These are phyloP conservation scores for Pelargonium exstipulatum DNA, from an alignment of 441 rosid species.

Conservation along the genomic window DNA sequence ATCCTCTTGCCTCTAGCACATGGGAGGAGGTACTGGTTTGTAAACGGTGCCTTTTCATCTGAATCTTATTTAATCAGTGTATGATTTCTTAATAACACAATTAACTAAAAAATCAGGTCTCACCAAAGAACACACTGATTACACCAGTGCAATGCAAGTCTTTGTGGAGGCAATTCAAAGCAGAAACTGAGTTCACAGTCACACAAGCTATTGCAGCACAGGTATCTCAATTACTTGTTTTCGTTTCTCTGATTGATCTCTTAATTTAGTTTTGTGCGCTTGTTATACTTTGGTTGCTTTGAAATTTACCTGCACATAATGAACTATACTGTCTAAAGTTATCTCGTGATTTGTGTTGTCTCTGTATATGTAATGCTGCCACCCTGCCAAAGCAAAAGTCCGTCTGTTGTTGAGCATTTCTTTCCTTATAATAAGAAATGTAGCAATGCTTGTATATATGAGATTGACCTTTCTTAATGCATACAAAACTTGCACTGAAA, in stretches of 20 bases:
- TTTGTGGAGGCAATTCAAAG: conserved; percentile 69
- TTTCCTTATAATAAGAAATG: too few relatives aligned
- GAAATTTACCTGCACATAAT: background rate
- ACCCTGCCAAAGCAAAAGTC: background rate
- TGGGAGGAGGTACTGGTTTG: conserved; percentile 65
- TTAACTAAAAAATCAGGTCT: conserved; percentile 36
- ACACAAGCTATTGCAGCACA: conserved; percentile 79
- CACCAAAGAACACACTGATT: conserved; percentile 46
- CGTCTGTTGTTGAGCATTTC: background rate
- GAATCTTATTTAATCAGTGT: background rate
- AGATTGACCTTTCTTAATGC: background rate
- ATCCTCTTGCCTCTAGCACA: conserved; percentile 64
- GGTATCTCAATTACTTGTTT: conserved; percentile 30
- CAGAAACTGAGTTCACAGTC: conserved; percentile 67
- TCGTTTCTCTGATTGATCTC: background rate
- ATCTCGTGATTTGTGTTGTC: background rate
- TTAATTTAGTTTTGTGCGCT: background rate
- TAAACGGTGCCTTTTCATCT: background rate
- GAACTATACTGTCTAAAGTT: background rate
- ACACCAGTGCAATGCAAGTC: conserved; percentile 75
- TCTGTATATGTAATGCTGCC: background rate
- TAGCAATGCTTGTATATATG: background rate
- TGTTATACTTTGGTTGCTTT: background rate
- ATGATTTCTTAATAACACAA: conserved; percentile 18
- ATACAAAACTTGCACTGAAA: background rate